These are phyloP conservation scores for Termitomyces heimii DNA, from an alignment of 768 basidiomycete species.

Conservation along the genomic window DNA sequence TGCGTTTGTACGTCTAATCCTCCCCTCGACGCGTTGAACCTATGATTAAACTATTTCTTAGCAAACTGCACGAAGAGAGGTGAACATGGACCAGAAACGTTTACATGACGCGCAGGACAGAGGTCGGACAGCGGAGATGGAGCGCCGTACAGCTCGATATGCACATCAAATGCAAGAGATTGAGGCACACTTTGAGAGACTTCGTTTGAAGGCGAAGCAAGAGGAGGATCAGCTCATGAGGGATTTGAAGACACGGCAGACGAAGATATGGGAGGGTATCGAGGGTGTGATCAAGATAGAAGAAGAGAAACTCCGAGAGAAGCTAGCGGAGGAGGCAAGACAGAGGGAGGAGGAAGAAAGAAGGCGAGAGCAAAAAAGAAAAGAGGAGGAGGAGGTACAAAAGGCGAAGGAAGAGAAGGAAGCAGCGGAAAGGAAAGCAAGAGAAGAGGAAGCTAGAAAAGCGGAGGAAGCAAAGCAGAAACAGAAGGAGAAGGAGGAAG, in stretches of 20 bases:
- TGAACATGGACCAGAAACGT: conserved; percentile 24
- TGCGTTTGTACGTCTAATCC: conserved; percentile 36
- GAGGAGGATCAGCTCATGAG: conserved; percentile 40
- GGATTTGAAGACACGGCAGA: conserved; percentile 49
- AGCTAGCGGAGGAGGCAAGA: conserved; percentile 52
- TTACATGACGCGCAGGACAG: conserved; percentile 41
- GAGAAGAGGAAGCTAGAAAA: conserved; percentile 32
- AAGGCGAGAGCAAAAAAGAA: conserved; percentile 35
- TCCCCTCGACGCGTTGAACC: neutral
- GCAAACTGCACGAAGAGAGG: conserved; percentile 40
- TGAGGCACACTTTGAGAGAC: conserved; percentile 31
- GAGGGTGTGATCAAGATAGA: conserved; percentile 58
- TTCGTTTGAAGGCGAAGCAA: conserved; percentile 38
- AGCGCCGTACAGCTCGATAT: conserved; percentile 33
- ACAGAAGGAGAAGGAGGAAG: conserved; percentile 35
- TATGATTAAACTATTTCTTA: conserved; percentile 13
- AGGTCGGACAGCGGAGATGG: conserved; percentile 24
- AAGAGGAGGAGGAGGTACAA: conserved; percentile 40
- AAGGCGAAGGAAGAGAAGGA: conserved; percentile 35
- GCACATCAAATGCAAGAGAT: conserved; percentile 50
- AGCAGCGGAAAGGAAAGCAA: conserved; percentile 42
- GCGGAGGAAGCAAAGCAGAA: conserved; percentile 29
- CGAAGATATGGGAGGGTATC: conserved; percentile 48
- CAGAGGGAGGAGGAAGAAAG: conserved; percentile 41
- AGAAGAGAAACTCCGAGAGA: conserved; percentile 50